Evolutionary conservation across 1,139 yeast genomes (phyloP).

Genomic region (Casaregolazyma suthepensis): DNA sequence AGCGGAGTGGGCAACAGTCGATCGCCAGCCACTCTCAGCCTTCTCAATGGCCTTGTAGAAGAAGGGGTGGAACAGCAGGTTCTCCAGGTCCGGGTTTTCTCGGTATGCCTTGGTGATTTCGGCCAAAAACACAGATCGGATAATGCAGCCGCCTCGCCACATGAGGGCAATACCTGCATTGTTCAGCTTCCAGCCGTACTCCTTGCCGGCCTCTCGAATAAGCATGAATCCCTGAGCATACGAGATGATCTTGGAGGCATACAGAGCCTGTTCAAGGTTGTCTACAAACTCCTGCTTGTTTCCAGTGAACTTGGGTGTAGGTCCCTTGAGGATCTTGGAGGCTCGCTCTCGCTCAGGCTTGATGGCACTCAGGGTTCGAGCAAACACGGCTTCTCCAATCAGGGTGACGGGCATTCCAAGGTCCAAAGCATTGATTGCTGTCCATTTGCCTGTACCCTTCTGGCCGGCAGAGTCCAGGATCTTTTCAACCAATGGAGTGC

Average conservation of each 20-base stretch:
- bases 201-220: conserved; percentile 96
- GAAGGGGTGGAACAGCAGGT: conserved; percentile 93
- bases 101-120: conserved; percentile 97
- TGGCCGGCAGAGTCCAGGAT: conserved; percentile 97
- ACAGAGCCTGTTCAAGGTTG: conserved; percentile 95
- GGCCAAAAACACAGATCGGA: conserved; percentile 95
- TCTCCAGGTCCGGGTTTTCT: conserved; percentile 87
- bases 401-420: conserved; percentile 97
- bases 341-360: conserved; percentile 89
- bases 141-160: conserved; percentile 99
- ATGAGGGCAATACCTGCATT: conserved; percentile 97
- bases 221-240: conserved; percentile 99
- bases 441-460: conserved; percentile 99
- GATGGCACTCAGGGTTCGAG: conserved; percentile 92
- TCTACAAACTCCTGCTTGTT: conserved; percentile 83
- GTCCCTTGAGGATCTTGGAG: conserved; percentile 72
- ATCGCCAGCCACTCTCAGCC: conserved; percentile 97
- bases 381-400: conserved; percentile 97
- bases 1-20: conserved; percentile 71
- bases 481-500: conserved; percentile 91
- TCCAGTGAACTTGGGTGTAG: conserved; percentile 57
- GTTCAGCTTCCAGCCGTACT: conserved; percentile 95
- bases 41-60: conserved; percentile 84
- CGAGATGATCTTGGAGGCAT: conserved; percentile 97
- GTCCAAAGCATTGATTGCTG: conserved; percentile 96